phyloP scores from a whole-genome alignment of 2,329 filamentous ascomycete species.

The Aureobasidium sp. region DNA sequence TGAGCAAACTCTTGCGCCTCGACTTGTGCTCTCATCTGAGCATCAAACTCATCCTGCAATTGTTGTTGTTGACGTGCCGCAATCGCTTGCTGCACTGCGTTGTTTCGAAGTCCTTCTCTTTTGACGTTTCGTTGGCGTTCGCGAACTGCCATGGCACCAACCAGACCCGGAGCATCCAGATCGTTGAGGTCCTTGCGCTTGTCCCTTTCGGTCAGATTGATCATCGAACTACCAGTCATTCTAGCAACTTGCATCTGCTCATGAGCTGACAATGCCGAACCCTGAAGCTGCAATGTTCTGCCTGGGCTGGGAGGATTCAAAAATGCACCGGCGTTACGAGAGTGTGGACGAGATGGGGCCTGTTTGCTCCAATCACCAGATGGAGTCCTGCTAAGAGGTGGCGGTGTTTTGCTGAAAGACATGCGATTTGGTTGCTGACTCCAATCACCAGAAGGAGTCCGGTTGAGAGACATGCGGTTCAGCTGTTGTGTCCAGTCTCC shows the following conservation, averaged over 20 bases:
- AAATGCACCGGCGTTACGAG: slow-evolving; percentile 47
- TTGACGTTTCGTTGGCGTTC: slow-evolving; percentile 69
- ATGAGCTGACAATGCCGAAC: slow-evolving; percentile 63
- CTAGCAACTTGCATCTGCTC: slow-evolving; percentile 86
- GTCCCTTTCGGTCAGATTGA: slow-evolving; percentile 53
- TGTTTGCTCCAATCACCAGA: slow-evolving; percentile 20
- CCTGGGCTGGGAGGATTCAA: slow-evolving; percentile 31
- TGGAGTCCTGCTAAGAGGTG: slow-evolving; percentile 24
- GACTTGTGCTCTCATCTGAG: slow-evolving; percentile 30
- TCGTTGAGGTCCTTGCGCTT: slow-evolving; percentile 26
- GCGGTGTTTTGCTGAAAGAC: slow-evolving; percentile 18
- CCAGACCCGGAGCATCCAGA: slow-evolving; percentile 41
- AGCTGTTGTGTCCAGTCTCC: slow-evolving; percentile 17
- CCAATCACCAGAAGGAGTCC: slow-evolving; percentile 38
- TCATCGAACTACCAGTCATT: slow-evolving; percentile 66
- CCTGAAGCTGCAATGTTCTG: slow-evolving; percentile 31
- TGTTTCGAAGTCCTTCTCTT: slow-evolving; percentile 56
- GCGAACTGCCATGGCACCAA: slow-evolving; percentile 69
- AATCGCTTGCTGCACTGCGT: slow-evolving; percentile 63
- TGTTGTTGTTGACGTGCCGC: slow-evolving; percentile 42
- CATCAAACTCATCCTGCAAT: slow-evolving; percentile 26
- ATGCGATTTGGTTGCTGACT: slow-evolving; percentile 21
- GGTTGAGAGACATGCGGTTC: slow-evolving; percentile 29
- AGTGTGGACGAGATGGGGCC: slow-evolving; percentile 37
- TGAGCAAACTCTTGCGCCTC: slow-evolving; percentile 28